Conservation (phyloP, 345 rosid species). For the Firmiana major region DNA sequence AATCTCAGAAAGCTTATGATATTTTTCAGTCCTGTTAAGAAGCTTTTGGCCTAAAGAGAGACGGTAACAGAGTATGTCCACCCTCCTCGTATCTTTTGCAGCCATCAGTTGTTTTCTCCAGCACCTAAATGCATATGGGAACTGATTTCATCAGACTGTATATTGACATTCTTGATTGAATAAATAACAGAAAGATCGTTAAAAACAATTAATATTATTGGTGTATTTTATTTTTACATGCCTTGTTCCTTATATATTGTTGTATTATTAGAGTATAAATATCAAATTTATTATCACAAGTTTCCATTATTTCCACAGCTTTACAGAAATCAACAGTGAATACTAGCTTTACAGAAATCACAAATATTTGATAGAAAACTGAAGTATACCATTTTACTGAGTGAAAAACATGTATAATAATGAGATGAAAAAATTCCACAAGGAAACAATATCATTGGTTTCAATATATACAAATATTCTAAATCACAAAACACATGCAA, state of each 20-base stretch:
- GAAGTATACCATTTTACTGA: background rate
- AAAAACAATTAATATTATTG: background rate
- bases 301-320: background rate
- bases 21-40: constrained; percentile 52
- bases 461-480: background rate
- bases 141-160: background rate
- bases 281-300: background rate
- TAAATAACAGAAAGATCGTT: background rate
- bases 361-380: background rate
- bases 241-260: background rate
- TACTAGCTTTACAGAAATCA: background rate
- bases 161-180: background rate
- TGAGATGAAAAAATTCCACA: background rate
- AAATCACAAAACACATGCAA: no score
- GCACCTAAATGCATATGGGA: constrained; percentile 43
- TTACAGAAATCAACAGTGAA: background rate
- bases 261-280: no score
- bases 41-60: constrained; percentile 74
- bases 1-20: constrained; percentile 44
- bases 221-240: background rate
- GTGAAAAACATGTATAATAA: background rate
- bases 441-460: background rate
- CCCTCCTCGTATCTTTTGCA: constrained; percentile 76
- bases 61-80: constrained; percentile 85
- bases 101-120: constrained; percentile 85